Conservation (phyloP, 2,329 filamentous ascomycete species). For the Lasiodiplodia citricola region DNA sequence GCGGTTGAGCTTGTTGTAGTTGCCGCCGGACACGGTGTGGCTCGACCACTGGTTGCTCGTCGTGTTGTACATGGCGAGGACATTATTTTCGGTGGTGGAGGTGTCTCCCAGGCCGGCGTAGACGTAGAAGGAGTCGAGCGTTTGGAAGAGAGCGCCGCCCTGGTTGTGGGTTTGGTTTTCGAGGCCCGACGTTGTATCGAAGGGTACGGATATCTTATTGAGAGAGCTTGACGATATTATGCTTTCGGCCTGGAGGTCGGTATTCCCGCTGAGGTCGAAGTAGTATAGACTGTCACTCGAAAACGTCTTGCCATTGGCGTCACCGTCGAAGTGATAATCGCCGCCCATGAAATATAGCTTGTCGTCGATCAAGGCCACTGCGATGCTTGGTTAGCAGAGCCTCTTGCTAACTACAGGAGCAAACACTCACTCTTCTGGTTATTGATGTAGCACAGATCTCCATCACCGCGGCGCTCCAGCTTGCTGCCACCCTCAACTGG, state of each 20-base stretch:
- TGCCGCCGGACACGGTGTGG: conserved; percentile 3
- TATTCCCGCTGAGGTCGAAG: conserved; percentile 2
- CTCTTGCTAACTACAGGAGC: not conserved
- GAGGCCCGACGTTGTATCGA: not conserved
- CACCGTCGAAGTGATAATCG: conserved; percentile 17
- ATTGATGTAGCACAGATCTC: conserved; percentile 8
- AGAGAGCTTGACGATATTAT: not conserved
- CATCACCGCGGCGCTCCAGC: conserved; percentile 3
- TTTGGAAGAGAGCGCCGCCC: conserved; percentile 9
- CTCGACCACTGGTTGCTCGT: conserved; percentile 5
- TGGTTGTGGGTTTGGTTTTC: not conserved
- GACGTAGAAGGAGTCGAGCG: conserved; percentile 11
- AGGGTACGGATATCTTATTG: conserved; percentile 4
- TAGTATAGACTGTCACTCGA: conserved; percentile 5
- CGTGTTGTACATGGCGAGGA: conserved; percentile 5
- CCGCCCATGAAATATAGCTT: conserved; percentile 20
- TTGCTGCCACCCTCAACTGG: not conserved
- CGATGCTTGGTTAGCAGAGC: not conserved
- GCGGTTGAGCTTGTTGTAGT: conserved; percentile 15
- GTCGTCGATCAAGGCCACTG: conserved; percentile 7
- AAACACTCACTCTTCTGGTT: conserved; percentile 8
- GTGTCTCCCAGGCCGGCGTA: conserved; percentile 1
- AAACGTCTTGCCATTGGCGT: not conserved
- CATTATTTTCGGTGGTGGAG: not conserved
- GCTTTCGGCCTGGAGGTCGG: conserved; percentile 3